Evolutionary conservation across 805 yeast genomes (phyloP).

Genomic region (Metschnikowia henanensis): DNA sequence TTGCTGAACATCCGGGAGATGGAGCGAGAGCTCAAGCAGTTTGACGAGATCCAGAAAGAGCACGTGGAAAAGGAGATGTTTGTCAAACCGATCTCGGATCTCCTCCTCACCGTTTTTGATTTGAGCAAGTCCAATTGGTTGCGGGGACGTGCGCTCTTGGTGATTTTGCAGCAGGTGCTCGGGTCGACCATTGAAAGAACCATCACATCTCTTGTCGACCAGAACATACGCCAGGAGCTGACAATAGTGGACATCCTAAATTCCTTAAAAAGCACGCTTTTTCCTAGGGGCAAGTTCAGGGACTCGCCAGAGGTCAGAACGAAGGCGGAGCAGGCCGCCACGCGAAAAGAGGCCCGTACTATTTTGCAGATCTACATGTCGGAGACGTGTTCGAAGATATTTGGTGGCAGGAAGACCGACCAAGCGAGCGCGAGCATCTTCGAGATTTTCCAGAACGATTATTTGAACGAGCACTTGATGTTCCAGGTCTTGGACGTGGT

Average conservation of each 20-base stretch:
- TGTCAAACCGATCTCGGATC: slow-evolving; percentile 79
- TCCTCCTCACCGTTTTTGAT: slow-evolving; percentile 69
- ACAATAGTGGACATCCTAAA: slow-evolving; percentile 40
- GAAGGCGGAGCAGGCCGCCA: slow-evolving; percentile 48
- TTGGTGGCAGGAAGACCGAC: slow-evolving; percentile 65
- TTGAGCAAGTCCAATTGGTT: slow-evolving; percentile 71
- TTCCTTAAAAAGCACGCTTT: slow-evolving; percentile 26
- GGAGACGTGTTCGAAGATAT: slow-evolving; percentile 69
- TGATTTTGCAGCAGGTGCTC: slow-evolving; percentile 78
- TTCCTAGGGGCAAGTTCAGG: slow-evolving; percentile 50
- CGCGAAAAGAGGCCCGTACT: slow-evolving; percentile 57
- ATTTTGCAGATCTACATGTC: slow-evolving; percentile 56
- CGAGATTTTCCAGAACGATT: slow-evolving; percentile 71
- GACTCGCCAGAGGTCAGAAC: slow-evolving; percentile 49
- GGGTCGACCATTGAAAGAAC: slow-evolving; percentile 86
- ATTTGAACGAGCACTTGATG: slow-evolving; percentile 63
- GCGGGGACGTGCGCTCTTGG: slow-evolving; percentile 79
- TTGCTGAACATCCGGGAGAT: slow-evolving; percentile 43
- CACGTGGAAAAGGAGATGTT: slow-evolving; percentile 42
- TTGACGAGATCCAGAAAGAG: slow-evolving; percentile 40
- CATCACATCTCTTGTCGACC: slow-evolving; percentile 46
- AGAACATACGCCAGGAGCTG: slow-evolving; percentile 39
- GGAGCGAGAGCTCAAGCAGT: slow-evolving; percentile 54
- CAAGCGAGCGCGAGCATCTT: slow-evolving; percentile 62
- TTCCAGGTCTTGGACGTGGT: slow-evolving; percentile 59